Percentiles rank a stretch among this genome's conserved stretches.
phyloP scores from a whole-genome alignment of 2,329 filamentous ascomycete genomes.

The Ophiocordyceps robertsii region DNA sequence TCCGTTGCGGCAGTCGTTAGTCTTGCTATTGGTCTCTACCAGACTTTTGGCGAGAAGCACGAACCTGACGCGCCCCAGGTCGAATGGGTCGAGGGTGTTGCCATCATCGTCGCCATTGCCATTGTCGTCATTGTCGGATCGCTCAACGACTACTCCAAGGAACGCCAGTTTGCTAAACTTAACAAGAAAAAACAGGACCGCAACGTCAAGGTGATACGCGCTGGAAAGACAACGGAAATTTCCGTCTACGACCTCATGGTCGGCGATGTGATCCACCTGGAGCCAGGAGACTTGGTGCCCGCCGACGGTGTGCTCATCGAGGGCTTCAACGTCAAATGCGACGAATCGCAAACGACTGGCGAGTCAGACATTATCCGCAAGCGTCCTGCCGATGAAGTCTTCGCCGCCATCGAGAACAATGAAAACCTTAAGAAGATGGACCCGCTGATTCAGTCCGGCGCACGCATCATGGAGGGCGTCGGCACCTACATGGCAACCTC shows the following conservation, averaged over 20 bases:
- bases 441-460: constrained; percentile 75
- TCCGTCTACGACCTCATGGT: constrained; percentile 57
- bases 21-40: constrained; percentile 61
- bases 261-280: constrained; percentile 59
- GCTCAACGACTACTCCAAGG: constrained; percentile 69
- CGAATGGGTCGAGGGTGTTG: constrained; percentile 73
- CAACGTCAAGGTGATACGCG: constrained; percentile 56
- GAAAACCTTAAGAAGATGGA: constrained; percentile 60
- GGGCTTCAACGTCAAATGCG: constrained; percentile 62
- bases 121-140: constrained; percentile 69
- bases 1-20: constrained; percentile 60
- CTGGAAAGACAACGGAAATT: constrained; percentile 55
- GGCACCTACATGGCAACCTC: constrained; percentile 64
- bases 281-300: constrained; percentile 61
- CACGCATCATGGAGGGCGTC: constrained; percentile 64
- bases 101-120: constrained; percentile 66
- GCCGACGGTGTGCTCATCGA: constrained; percentile 62
- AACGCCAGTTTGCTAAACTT: constrained; percentile 63
- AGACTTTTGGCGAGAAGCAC: constrained; percentile 52
- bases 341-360: constrained; percentile 68
- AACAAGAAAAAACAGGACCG: constrained; percentile 72
- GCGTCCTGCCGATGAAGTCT: constrained; percentile 52
- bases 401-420: constrained; percentile 51
- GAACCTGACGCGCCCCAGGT: constrained; percentile 37
- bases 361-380: constrained; percentile 68